Conservation (phyloP, 352 stramenopile species). For the Pythium aristosporum region DNA sequence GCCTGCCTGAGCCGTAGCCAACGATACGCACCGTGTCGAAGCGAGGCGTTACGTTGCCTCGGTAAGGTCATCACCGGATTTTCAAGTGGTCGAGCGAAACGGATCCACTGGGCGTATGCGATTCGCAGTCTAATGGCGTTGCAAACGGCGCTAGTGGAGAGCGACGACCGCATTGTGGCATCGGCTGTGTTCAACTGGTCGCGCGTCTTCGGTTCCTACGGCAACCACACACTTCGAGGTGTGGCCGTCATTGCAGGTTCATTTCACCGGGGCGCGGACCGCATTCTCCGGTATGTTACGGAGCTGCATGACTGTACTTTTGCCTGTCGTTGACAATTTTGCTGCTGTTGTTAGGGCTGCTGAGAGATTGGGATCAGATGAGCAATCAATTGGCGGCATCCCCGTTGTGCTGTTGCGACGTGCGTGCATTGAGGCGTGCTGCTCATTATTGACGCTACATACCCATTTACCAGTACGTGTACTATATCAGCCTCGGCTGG, state of each 20-base stretch:
- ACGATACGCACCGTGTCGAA: slow-evolving; percentile 68
- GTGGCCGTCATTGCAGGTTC: slow-evolving; percentile 70
- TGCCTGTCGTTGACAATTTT: slow-evolving; percentile 27
- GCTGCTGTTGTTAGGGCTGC: slow-evolving; percentile 24
- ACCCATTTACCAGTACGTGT: slow-evolving; percentile 61
- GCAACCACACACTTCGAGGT: slow-evolving; percentile 79
- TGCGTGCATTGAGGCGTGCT: slow-evolving; percentile 79
- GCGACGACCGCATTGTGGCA: slow-evolving; percentile 77
- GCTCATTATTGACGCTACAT: slow-evolving; percentile 79
- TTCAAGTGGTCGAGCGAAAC: slow-evolving; percentile 69
- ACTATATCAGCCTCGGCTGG: neutral
- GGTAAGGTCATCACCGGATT: slow-evolving; percentile 74
- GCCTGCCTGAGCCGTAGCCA: slow-evolving; percentile 71
- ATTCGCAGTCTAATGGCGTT: slow-evolving; percentile 82
- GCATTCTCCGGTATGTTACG: slow-evolving; percentile 58
- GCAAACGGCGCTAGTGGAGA: slow-evolving; percentile 73
- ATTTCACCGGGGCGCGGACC: slow-evolving; percentile 81
- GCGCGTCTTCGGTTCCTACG: slow-evolving; percentile 76
- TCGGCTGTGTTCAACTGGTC: slow-evolving; percentile 86
- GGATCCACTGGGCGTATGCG: slow-evolving; percentile 80
- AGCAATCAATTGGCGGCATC: slow-evolving; percentile 71
- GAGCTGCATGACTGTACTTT: slow-evolving; percentile 12
- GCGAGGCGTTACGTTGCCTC: slow-evolving; percentile 74
- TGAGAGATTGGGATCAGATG: slow-evolving; percentile 35
- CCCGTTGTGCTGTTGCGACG: slow-evolving; percentile 69